phyloP scores from a whole-genome alignment of 2,329 filamentous ascomycete genomes.

The Fusarium oligoseptatum region DNA sequence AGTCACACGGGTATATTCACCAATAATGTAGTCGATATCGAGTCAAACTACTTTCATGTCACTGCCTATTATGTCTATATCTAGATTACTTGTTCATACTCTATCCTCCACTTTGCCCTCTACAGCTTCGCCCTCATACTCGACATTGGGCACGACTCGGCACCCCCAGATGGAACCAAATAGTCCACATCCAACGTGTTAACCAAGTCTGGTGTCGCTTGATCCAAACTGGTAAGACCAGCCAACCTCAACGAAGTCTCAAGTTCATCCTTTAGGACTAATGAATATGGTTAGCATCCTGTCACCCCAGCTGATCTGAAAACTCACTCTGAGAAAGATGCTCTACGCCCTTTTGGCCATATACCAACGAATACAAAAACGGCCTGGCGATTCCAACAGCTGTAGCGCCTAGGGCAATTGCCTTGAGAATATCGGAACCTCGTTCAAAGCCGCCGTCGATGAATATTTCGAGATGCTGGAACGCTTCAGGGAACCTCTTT shows the following conservation, averaged over 20 bases:
- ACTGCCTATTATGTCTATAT: not conserved
- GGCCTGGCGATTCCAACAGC: constrained; percentile 67
- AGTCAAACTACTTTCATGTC: not conserved
- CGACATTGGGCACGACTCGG: constrained; percentile 15
- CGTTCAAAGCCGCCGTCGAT: constrained; percentile 67
- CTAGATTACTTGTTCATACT: not conserved
- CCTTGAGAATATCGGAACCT: constrained; percentile 68
- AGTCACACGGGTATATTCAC: not conserved
- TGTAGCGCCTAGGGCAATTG: constrained; percentile 64
- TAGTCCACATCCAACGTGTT: constrained; percentile 51
- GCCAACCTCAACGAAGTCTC: constrained; percentile 49
- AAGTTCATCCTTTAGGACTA: constrained; percentile 49
- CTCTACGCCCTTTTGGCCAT: constrained; percentile 67
- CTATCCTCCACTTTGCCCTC: not conserved
- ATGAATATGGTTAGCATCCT: not conserved
- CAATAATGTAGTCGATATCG: no score
- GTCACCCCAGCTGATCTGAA: accelerated
- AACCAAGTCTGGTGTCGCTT: constrained; percentile 46
- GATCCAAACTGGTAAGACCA: constrained; percentile 47
- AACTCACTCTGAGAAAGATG: constrained; percentile 67
- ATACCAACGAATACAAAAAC: constrained; percentile 65
- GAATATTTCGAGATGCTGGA: constrained; percentile 64
- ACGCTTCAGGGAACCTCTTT: constrained; percentile 61
- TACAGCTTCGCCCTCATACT: constrained; percentile 32
- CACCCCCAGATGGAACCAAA: constrained; percentile 43